Base-by-base conservation (phyloP, 495 filamentous ascomycete genomes). In the Penicillium nucicola region DNA sequence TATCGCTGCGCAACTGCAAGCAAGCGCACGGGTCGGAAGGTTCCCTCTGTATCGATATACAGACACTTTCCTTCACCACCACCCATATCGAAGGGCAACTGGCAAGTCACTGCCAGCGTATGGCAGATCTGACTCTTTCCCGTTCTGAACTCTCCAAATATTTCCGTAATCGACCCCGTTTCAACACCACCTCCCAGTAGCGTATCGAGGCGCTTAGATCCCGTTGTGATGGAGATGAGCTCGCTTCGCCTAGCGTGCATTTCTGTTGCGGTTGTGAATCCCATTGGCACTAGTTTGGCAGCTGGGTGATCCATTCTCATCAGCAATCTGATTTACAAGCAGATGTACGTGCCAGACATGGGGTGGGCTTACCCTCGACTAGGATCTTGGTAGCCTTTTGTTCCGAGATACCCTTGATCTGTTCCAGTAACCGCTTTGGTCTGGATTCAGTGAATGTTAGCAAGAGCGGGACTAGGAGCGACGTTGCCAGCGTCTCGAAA, bases 1-100 rank as follows among this genome's bases (percentile, higher is more conserved):
- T 91, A 98, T 20, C 93, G 82, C 57, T 95, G 92, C 19, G 93
- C 95, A 10, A 98, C 93, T 12, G 90, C 82, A 4, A 98, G 81
- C 2, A 93, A 74, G 18, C 93, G 87, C 19, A 98, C 90, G 0
- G 93, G 93, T 44, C 92, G 83, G 62, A 98, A 98, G 6, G 93
- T 98, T 45, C 95, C 93, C 68, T 98, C 93, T 0, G 93, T 97
- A 59, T 98, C 93, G 58, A 98, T 97, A 65, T 97, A 98, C n/a
- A 97, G 77, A 64, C 95, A 97, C 65, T 98, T 98, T 12, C 93
- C 93, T 70, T 98, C 93, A 7, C 95, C 93, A 34, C 93, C 93
- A 45, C 93, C 93, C 95, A 97, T 97, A 61, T 98, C 93, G 61
- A 97, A 97, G 3, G 93, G 93, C 31, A 98, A 64, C 61, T 98